Base-by-base conservation (phyloP, 179 eudicot genomes). In the Dionaea muscipula region DNA sequence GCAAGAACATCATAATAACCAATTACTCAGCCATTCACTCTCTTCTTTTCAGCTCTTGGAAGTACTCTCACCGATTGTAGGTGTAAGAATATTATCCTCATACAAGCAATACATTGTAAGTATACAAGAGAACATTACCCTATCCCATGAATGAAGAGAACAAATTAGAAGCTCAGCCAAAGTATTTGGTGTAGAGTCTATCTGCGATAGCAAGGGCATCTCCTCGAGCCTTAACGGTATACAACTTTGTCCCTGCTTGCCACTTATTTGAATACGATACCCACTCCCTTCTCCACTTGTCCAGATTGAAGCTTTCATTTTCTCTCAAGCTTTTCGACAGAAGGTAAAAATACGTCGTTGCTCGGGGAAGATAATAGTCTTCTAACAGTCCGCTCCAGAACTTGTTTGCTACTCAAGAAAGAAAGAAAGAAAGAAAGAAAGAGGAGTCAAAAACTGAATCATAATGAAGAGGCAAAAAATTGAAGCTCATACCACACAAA, bases 211-310 rank as follows among this genome's bases (percentile, higher is more conserved):
- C 75, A 27, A 82, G 67, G 27, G 96, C 89, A 45, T 82, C 77
- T 39, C 99, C 99, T 47, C 40, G 73, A 55, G 83, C 86, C 53
- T 73, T 78, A 27, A 73, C 72, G 0, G 93, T 93, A 59, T 88
- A 88, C 31, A 67, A 50, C 33, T 84, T 74, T 0, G 61, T 59
- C 56, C 72, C 82, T 31, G 64, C 62, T 76, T 93, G 99, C 99
- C 99, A 85, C 67, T 76, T 56, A 71, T 78, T 88, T 25, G 99
- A 93, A 70, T 72, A 79, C 2, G 81, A 57, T 49, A 93, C 85
- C 95, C 94, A 93, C 51, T 93, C 89, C 66, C 61, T 76, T 64
- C 95, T 85, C 99, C 99, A 93, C n/a, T 70, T 79, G 48, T 69
- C 81, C 74, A 89, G 16, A 62, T 72, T 58, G 68, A 88, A 88